Percentiles rank a stretch among this genome's conserved stretches.
phyloP scores from a whole-genome alignment of 2,329 filamentous ascomycete genomes.

The Pseudogymnoascus verrucosus region DNA sequence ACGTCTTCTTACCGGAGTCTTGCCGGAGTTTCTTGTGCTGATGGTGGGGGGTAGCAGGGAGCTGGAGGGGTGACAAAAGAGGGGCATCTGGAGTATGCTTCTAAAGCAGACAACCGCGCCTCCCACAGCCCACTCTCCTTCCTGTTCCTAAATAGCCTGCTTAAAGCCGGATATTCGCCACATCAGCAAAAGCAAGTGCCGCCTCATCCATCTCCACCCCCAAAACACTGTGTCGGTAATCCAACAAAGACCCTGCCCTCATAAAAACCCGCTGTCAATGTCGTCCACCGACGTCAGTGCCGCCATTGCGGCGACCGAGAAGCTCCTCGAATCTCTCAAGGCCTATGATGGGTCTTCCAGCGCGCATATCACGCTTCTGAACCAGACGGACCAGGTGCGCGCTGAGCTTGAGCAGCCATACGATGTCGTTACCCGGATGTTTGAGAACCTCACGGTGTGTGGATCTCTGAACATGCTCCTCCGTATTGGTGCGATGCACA shows the following conservation, averaged over 20 bases:
- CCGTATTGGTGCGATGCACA: conserved; percentile 16
- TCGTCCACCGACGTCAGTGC: not conserved
- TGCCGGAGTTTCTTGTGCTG: no score
- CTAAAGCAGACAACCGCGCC: not conserved
- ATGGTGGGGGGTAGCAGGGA: not conserved
- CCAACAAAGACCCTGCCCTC: conserved; percentile 1
- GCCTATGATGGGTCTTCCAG: conserved; percentile 15
- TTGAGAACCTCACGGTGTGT: conserved; percentile 19
- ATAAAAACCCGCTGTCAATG: not conserved
- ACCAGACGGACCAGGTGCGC: conserved; percentile 15
- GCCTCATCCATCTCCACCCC: not conserved
- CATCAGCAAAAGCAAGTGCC: not conserved
- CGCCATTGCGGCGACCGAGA: conserved; percentile 14
- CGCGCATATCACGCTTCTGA: conserved; percentile 14
- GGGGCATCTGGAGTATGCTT: not conserved
- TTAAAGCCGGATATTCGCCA: not conserved
- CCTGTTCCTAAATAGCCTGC: not conserved
- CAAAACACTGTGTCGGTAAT: conserved; percentile 2
- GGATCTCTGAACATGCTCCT: conserved; percentile 19
- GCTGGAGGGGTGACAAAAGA: not conserved
- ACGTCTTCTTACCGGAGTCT: no score
- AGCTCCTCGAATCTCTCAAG: conserved; percentile 16
- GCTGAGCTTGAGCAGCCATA: conserved; percentile 16
- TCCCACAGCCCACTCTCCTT: not conserved
- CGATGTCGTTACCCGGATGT: conserved; percentile 17